Conservation (phyloP, 2,329 filamentous ascomycete species). For the Fusarium pseudograminearum region DNA sequence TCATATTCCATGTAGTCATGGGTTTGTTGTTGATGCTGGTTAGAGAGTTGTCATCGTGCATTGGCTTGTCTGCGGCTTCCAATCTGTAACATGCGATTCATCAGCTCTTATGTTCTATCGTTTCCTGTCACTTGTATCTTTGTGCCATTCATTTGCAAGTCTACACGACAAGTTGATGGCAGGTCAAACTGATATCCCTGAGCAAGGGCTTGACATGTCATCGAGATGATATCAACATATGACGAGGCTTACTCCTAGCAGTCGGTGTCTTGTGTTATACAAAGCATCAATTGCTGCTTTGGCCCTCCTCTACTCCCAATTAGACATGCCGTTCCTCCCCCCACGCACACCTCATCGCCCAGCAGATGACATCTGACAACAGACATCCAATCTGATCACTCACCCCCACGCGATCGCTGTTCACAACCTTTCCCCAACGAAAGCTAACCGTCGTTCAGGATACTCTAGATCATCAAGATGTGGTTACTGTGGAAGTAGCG, state of each 20-base stretch:
- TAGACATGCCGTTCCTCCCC: constrained; percentile 3
- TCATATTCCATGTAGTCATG: constrained; percentile 15
- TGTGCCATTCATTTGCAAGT: neutral
- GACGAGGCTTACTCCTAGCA: constrained; percentile 4
- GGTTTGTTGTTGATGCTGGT: neutral
- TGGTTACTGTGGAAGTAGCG: constrained; percentile 64
- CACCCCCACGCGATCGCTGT: constrained; percentile 42
- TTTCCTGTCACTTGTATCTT: neutral
- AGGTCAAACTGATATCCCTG: neutral
- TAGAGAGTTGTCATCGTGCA: neutral
- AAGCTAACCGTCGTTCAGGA: constrained; percentile 53
- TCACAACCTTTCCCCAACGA: constrained; percentile 16
- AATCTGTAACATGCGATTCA: neutral
- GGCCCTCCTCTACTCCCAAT: neutral
- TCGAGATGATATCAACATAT: constrained; percentile 8
- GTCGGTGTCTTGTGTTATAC: neutral
- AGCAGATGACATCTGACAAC: constrained; percentile 26
- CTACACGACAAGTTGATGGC: neutral
- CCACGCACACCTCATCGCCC: constrained; percentile 29
- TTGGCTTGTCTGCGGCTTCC: neutral
- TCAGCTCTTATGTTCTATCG: neutral
- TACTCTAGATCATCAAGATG: constrained; percentile 65
- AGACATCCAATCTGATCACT: constrained; percentile 14
- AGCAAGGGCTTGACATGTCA: neutral
- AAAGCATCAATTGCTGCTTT: constrained; percentile 1